Conservation (phyloP, 208 protist genomes). For the Trypanosoma avium region DNA sequence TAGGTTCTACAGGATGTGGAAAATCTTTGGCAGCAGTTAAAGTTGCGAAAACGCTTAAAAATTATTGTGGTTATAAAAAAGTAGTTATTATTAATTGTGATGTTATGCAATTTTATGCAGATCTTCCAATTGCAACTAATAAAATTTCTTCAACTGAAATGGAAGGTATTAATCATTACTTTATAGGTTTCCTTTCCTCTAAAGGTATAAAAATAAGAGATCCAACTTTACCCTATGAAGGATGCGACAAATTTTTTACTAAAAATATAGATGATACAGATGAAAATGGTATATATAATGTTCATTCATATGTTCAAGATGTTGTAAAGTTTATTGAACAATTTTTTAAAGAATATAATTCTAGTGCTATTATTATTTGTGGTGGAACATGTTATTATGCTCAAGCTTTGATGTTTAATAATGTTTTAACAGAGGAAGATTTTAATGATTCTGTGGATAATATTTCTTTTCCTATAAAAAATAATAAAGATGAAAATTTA, state of each 20-base stretch:
- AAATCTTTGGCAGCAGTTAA: slow-evolving; percentile 77
- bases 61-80: slow-evolving; percentile 36
- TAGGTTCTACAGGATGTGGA: slow-evolving; percentile 84
- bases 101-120: slow-evolving; percentile 86
- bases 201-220: slow-evolving; percentile 31
- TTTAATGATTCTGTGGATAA: not conserved
- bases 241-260: slow-evolving; percentile 19
- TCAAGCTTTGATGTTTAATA: slow-evolving; percentile 67
- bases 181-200: slow-evolving; percentile 65
- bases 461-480: not conserved
- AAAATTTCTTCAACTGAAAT: slow-evolving; percentile 64
- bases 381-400: slow-evolving; percentile 81
- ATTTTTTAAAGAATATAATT: slow-evolving; percentile 39
- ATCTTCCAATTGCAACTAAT: slow-evolving; percentile 88
- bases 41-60: slow-evolving; percentile 56
- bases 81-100: slow-evolving; percentile 90
- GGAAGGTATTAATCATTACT: slow-evolving; percentile 62
- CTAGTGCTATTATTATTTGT: slow-evolving; percentile 72
- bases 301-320: slow-evolving; percentile 54
- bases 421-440: slow-evolving; percentile 44
- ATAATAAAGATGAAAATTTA: slow-evolving; percentile 15
- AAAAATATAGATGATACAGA: not conserved
- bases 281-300: slow-evolving; percentile 29
- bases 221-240: slow-evolving; percentile 25
- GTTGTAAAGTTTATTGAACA: slow-evolving; percentile 48